phyloP scores from a whole-genome alignment of 1,284 basidiomycete species.

The Wolfiporia cocos region DNA sequence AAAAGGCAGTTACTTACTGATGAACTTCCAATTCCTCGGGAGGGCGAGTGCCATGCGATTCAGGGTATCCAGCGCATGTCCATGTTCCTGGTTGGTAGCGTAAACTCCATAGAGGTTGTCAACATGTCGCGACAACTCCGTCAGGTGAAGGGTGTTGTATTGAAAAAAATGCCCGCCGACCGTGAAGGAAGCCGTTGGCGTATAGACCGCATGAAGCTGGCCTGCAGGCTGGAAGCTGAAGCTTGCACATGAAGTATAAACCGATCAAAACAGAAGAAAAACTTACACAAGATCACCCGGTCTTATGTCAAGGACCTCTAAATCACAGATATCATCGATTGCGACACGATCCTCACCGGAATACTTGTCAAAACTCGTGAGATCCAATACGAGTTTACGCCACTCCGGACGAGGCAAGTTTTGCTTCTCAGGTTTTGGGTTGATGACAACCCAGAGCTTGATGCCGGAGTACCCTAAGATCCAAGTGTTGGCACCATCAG shows the following conservation, averaged over 20 bases:
- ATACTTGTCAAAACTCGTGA: neutral
- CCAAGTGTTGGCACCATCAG: neutral
- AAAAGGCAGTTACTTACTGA: neutral
- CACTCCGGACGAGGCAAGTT: neutral
- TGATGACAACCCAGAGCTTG: neutral
- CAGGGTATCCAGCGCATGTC: neutral
- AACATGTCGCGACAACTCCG: neutral
- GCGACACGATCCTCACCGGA: neutral
- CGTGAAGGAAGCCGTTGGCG: neutral
- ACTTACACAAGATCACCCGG: neutral
- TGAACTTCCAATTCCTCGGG: neutral
- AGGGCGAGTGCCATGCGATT: neutral
- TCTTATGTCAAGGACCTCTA: neutral
- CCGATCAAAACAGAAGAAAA: too few relatives aligned
- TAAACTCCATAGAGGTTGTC: neutral
- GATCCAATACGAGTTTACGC: neutral
- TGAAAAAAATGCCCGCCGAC: neutral
- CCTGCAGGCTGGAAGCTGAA: too few relatives aligned
- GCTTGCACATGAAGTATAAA: too few relatives aligned
- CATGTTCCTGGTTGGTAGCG: neutral
- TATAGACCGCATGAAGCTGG: too few relatives aligned
- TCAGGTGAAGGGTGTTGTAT: neutral
- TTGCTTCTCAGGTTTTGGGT: neutral
- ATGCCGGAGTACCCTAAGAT: neutral
- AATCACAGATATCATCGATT: neutral